Evolutionary conservation across 2,329 filamentous ascomycete species (phyloP), one percentile per base, ranked within the genome.

Genomic region (Arachnopeziza araneosa): DNA sequence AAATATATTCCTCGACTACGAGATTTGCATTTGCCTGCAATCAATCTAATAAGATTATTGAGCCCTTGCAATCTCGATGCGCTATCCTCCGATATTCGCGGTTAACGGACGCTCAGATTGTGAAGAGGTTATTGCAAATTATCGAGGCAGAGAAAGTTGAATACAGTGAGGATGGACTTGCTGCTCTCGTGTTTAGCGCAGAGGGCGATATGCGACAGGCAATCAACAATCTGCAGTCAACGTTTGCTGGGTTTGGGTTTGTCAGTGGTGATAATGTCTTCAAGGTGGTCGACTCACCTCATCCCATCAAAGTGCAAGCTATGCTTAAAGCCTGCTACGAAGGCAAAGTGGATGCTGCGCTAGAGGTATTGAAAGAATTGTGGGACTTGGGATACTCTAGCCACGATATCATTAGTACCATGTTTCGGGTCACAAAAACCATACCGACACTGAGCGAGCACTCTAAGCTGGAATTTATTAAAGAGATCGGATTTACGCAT

Each of bases 151-250:
- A 99, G 76, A 86, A 90, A 66, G 92, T 98, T 52, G 82, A 95
- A 72, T 91, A 92, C 76, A 93, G 87, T 56, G 95, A 99, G 69
- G 93, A 98, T 73, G 95, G 95, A 0, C 81, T 98, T 61, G 95
- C 93, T 0, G 95, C 95, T n/a, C 79, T 99, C 36, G 92, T 99
- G 0, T 99, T 99, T 78, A 95, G 89, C 64, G 95, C 95, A 7
- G 95, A 99, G 75, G 95, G 95, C 59, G 95, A 99, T 73, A 99
- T 99, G 95, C 86, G 95, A 63, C 95, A 99, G 77, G 95, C 95
- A 44, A 96, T 99, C 80, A 99, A 99, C 78, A 98, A 98, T 75
- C 77, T 99, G 67, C 95, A 99, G 75, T 96, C 90, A 67, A 98
- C 95, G 0, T 85, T 82, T 75, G 92, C 93, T 4, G 95, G 95